Percentiles rank a stretch among this genome's conserved stretches.
Evolutionary conservation across 345 rosid genomes (phyloP).

Genomic region (Salix suchowensis): DNA sequence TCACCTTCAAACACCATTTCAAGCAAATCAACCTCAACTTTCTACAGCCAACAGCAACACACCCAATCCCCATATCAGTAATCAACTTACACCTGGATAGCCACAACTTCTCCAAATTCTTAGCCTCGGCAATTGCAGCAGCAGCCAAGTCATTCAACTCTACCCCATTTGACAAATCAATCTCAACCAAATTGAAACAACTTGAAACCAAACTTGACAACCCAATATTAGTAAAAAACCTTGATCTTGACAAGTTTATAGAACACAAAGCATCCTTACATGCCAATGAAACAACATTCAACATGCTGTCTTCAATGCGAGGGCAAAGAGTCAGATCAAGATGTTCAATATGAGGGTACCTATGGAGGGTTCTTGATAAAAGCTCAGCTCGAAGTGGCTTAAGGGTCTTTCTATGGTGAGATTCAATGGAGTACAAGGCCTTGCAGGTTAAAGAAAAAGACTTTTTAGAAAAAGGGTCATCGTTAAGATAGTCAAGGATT

Average conservation of each 20-base stretch:
- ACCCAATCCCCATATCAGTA: slow-evolving; percentile 68
- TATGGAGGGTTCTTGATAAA: slow-evolving; percentile 36
- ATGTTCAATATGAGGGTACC: slow-evolving; percentile 39
- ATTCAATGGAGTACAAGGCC: slow-evolving; percentile 41
- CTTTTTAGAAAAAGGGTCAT: slow-evolving; percentile 45
- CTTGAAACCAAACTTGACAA: slow-evolving; percentile 35
- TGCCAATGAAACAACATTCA: slow-evolving; percentile 24
- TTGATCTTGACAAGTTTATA: slow-evolving; percentile 49
- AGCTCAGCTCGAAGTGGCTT: slow-evolving; percentile 53
- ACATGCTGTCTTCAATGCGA: slow-evolving; percentile 37
- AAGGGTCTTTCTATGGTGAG: slow-evolving; percentile 44
- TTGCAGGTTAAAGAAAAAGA: slow-evolving; percentile 55
- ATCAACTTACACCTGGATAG: slow-evolving; percentile 60
- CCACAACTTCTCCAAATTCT: slow-evolving; percentile 56
- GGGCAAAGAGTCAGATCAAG: slow-evolving; percentile 66
- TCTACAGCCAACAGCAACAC: slow-evolving; percentile 56
- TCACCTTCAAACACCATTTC: slow-evolving; percentile 66
- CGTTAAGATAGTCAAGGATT: slow-evolving; percentile 43
- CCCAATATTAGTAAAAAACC: slow-evolving; percentile 40
- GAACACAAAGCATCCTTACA: slow-evolving; percentile 31
- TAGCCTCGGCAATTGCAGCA: slow-evolving; percentile 51
- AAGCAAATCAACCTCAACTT: slow-evolving; percentile 52
- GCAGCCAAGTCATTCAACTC: slow-evolving; percentile 47
- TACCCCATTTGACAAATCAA: slow-evolving; percentile 41
- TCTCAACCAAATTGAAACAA: slow-evolving; percentile 44